phyloP scores from a whole-genome alignment of 768 basidiomycete genomes.

The Daedaleopsis sinensis region DNA sequence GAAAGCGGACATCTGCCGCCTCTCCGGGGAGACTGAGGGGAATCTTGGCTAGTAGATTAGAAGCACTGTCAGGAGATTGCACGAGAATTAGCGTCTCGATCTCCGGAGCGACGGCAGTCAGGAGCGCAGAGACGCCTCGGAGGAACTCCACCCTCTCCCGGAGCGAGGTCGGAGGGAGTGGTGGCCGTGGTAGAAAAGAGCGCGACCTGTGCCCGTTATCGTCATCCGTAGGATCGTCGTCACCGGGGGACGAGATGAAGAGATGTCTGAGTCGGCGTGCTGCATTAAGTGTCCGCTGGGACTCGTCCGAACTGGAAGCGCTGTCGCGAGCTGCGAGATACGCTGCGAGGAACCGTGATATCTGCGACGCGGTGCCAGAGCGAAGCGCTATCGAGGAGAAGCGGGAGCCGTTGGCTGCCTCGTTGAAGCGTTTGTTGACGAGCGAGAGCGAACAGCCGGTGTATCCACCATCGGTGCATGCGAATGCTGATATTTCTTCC shows the following conservation, averaged over 20 bases:
- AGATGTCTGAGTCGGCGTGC: not conserved
- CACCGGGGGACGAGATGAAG: not conserved
- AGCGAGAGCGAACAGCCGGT: constrained; percentile 10
- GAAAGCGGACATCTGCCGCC: not conserved
- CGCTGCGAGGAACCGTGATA: constrained; percentile 1
- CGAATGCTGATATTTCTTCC: not conserved
- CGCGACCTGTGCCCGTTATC: not conserved
- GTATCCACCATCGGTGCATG: constrained; percentile 11
- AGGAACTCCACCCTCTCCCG: not conserved
- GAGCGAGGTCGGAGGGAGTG: not conserved
- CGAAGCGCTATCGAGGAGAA: constrained; percentile 5
- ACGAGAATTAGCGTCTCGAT: not conserved
- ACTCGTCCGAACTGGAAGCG: not conserved
- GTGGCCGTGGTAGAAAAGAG: too few relatives aligned
- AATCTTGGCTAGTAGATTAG: not conserved
- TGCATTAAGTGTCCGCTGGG: not conserved
- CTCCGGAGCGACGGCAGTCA: not conserved
- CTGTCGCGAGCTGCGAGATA: not conserved
- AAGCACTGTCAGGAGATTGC: not conserved
- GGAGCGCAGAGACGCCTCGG: not conserved
- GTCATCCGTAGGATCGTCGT: not conserved
- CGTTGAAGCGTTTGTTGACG: constrained; percentile 2
- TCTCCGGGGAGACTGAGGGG: not conserved
- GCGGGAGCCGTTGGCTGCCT: not conserved
- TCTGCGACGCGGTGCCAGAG: not conserved